Percentiles rank a stretch among this genome's conserved stretches.
phyloP scores from a whole-genome alignment of 768 basidiomycete genomes.

The Leccinum barrowsii region DNA sequence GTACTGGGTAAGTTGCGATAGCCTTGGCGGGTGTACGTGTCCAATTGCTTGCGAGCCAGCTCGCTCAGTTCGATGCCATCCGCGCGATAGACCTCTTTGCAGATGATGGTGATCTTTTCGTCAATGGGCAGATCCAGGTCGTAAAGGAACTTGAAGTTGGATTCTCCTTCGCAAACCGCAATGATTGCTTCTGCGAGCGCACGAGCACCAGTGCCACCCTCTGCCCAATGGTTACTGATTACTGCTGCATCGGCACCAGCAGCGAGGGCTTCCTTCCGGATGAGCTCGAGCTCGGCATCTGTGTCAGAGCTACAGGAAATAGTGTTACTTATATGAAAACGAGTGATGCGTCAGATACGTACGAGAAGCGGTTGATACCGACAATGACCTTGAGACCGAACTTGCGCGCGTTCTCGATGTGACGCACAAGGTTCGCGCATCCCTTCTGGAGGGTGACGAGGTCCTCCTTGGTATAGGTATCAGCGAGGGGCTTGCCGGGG shows the following conservation, averaged over 20 bases:
- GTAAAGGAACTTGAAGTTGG: constrained; percentile 91
- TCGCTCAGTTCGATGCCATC: constrained; percentile 87
- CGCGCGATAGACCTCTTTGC: constrained; percentile 90
- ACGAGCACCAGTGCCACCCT: constrained; percentile 88
- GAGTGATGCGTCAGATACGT: constrained; percentile 33
- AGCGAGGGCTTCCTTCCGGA: constrained; percentile 73
- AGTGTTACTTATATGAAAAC: neutral
- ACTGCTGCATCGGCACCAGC: constrained; percentile 94
- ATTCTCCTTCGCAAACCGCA: constrained; percentile 74
- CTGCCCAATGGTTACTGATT: constrained; percentile 96
- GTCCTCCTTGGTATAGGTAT: constrained; percentile 93
- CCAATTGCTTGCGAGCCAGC: constrained; percentile 78
- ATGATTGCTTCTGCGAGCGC: constrained; percentile 92
- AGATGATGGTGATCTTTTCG: constrained; percentile 85
- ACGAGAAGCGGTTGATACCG: constrained; percentile 94
- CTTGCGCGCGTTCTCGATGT: constrained; percentile 93
- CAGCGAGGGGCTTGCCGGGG: constrained; percentile 90
- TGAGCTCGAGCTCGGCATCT: constrained; percentile 79
- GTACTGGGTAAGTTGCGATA: constrained; percentile 73
- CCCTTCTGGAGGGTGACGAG: constrained; percentile 86
- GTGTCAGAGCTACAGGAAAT: constrained; percentile 69
- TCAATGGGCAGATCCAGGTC: constrained; percentile 79
- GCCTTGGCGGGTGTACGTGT: constrained; percentile 90
- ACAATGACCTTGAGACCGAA: constrained; percentile 96
- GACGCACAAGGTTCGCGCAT: constrained; percentile 87